Evolutionary conservation across 441 rosid genomes (phyloP).

Genomic region (Erodium moschatum): DNA sequence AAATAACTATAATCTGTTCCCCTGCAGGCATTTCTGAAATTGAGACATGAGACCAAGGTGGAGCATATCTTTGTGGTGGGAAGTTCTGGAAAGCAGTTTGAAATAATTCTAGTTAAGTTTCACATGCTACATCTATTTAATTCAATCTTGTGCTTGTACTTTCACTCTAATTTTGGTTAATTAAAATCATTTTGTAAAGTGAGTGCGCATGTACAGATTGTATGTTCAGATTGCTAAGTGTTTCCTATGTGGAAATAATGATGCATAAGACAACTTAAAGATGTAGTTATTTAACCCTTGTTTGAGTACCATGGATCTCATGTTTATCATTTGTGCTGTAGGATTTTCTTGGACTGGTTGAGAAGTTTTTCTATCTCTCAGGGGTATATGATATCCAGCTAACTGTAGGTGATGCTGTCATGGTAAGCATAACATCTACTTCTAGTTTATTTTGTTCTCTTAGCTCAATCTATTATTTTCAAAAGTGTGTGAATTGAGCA

Average conservation of each 20-base stretch:
- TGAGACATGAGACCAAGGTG: slow-evolving; percentile 71
- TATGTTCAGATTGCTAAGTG: background rate
- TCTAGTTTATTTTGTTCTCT: background rate
- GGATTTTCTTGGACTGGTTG: slow-evolving; percentile 89
- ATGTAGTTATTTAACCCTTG: background rate
- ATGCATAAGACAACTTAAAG: background rate
- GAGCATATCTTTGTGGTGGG: slow-evolving; percentile 76
- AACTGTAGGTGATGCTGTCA: slow-evolving; percentile 71
- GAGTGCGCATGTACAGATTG: too few species aligned
- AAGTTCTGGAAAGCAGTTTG: slow-evolving; percentile 63
- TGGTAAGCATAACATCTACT: slow-evolving; percentile 41
- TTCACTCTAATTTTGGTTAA: background rate
- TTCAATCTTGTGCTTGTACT: background rate
- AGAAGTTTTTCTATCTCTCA: slow-evolving; percentile 81
- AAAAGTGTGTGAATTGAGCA: slow-evolving; percentile 8
- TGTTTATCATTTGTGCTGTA: slow-evolving; percentile 26
- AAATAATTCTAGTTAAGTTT: slow-evolving; percentile 65
- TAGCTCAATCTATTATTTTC: background rate
- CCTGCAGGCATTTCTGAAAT: slow-evolving; percentile 76
- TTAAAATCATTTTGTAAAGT: background rate
- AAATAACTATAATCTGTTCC: slow-evolving; percentile 25
- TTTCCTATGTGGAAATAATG: background rate
- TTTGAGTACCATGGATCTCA: slow-evolving; percentile 3
- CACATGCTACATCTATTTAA: slow-evolving; percentile 1
- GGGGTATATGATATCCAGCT: slow-evolving; percentile 79